Evolutionary conservation across 352 stramenopile species (phyloP), one percentile per base, ranked within the genome.

Genomic region (Pythium dissimile): DNA sequence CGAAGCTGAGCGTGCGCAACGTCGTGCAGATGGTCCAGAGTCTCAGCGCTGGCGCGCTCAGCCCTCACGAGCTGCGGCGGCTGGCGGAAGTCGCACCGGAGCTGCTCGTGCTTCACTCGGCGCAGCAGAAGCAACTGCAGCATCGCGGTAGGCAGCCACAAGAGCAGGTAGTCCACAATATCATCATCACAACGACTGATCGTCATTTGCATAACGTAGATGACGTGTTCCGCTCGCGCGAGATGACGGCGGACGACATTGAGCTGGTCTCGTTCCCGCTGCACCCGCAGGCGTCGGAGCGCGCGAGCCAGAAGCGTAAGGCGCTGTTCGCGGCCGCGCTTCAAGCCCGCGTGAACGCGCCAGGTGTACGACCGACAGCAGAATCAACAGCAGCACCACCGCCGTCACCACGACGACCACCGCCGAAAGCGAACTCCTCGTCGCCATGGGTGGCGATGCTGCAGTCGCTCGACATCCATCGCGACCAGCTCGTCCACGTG

Each of bases 401-500:
- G 35, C 41, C 20, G 16, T 11, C 13, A 32, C 32, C 34, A 4
- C 39, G 5, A 1, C 39, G 10, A 31, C 51, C 38, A 42, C 51
- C 28, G 12, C 24, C 30, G 5, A 10, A 26, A 11, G 8, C 9
- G 28, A 23, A n/a, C 27, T 42, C 52, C 5, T 16, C 68, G 13
- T 77, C 63, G 0, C 68, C 53, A 15, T 81, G 78, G 45, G 27
- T 91, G 18, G 62, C 69, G 5, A 73, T 87, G 62, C 52, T 93
- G 47, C 67, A 69, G 20, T 48, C 64, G 23, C 53, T 86, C 38
- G 64, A 86, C 31, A 61, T 86, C 20, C 95, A 94, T 53, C 41
- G 70, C 27, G 63, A 83, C 21, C 89, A 97, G 50, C 80, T 96
- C 69, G 71, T 89, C 8, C 80, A 97, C 45, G 69, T 95, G 10